These are phyloP conservation scores for Rhynchosporium graminicola DNA, from an alignment of 2,329 filamentous ascomycete species.

Conservation along the genomic window DNA sequence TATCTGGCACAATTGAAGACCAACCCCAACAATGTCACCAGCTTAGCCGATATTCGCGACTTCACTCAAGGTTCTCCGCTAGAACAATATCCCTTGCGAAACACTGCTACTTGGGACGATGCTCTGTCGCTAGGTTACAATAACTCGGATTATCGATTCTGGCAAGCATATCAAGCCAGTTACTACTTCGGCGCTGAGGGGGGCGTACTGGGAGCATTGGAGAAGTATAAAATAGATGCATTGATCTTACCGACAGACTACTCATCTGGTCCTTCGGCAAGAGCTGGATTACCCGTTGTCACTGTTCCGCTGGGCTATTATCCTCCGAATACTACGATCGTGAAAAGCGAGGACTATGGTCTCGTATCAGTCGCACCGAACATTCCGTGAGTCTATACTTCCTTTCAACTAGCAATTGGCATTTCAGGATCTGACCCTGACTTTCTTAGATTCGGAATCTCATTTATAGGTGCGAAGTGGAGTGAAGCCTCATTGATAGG, in stretches of 20 bases:
- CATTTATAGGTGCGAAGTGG: slow-evolving; percentile 62
- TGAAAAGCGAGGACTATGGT: slow-evolving; percentile 49
- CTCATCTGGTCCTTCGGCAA: slow-evolving; percentile 50
- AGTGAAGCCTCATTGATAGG: slow-evolving; percentile 63
- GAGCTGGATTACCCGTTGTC: slow-evolving; percentile 61
- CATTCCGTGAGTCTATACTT: slow-evolving; percentile 41
- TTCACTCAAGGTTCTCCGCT: slow-evolving; percentile 55
- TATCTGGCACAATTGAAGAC: slow-evolving; percentile 58
- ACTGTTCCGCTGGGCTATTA: slow-evolving; percentile 63
- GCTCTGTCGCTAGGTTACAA: slow-evolving; percentile 54
- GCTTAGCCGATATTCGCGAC: slow-evolving; percentile 51
- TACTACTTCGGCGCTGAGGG: slow-evolving; percentile 57
- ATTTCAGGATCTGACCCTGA: slow-evolving; percentile 13
- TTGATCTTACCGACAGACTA: slow-evolving; percentile 59
- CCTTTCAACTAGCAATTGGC: background rate
- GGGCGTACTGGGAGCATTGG: slow-evolving; percentile 61
- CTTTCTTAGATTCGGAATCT: slow-evolving; percentile 54
- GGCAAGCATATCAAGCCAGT: slow-evolving; percentile 55
- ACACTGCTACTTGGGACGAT: slow-evolving; percentile 58
- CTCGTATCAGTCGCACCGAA: slow-evolving; percentile 56
- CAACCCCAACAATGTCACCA: slow-evolving; percentile 58
- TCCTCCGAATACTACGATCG: slow-evolving; percentile 46
- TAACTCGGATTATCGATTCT: slow-evolving; percentile 59
- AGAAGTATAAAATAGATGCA: slow-evolving; percentile 58
- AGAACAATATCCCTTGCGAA: slow-evolving; percentile 62